These are phyloP conservation scores for Venturia pyrina DNA, from an alignment of 2,329 filamentous ascomycete species.

Conservation along the genomic window DNA sequence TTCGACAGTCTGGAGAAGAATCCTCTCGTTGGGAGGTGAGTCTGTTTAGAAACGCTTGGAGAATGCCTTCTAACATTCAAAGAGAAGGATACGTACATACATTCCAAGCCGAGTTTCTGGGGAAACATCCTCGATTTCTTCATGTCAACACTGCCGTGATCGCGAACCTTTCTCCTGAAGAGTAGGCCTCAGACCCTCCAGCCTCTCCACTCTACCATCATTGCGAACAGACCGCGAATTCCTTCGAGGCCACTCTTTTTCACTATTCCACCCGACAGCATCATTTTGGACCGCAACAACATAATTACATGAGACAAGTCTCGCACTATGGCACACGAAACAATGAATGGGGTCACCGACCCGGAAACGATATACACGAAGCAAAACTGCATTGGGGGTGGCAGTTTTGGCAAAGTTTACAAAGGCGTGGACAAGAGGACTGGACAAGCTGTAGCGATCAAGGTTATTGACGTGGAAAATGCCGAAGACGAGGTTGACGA, in stretches of 20 bases:
- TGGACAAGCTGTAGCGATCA: slow-evolving; percentile 92
- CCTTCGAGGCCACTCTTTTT: not conserved
- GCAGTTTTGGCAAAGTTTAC: slow-evolving; percentile 97
- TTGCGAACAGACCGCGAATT: not conserved
- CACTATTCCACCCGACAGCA: not conserved
- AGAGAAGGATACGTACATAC: not conserved
- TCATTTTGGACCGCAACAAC: not conserved
- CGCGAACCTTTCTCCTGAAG: not conserved
- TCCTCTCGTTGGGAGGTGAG: not conserved
- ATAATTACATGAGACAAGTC: not conserved
- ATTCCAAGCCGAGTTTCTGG: not conserved
- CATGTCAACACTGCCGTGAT: not conserved
- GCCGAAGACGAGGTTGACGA: slow-evolving; percentile 99
- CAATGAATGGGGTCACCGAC: slow-evolving; percentile 57
- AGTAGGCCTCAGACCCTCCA: not conserved
- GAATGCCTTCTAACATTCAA: not conserved
- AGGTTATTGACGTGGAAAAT: slow-evolving; percentile 97
- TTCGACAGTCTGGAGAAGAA: not conserved
- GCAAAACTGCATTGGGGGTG: slow-evolving; percentile 59
- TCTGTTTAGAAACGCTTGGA: not conserved
- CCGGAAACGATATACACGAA: slow-evolving; percentile 14
- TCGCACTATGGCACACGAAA: slow-evolving; percentile 4
- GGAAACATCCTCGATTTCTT: not conserved
- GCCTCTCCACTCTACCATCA: not conserved
- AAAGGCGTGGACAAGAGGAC: slow-evolving; percentile 95